A percentile compares a stretch with the other conserved stretches of the same genome.
Conservation (phyloP, 495 filamentous ascomycete species). For the Halenospora varia region DNA sequence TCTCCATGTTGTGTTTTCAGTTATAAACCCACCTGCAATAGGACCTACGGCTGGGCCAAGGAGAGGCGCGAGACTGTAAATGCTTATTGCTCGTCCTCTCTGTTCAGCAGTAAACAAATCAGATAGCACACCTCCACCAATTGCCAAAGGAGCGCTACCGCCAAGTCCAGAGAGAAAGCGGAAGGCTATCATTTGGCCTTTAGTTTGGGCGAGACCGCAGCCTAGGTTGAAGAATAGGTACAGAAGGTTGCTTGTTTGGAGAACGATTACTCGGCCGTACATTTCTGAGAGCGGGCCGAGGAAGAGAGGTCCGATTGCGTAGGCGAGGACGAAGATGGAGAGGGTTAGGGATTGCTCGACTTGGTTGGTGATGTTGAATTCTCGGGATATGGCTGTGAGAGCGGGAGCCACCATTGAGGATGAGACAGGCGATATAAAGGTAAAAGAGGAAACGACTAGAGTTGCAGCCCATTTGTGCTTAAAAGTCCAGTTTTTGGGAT, state of each 20-base stretch:
- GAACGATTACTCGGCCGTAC: constrained; percentile 54
- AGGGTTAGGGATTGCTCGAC: constrained; percentile 57
- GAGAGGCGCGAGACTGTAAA: constrained; percentile 63
- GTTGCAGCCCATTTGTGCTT: constrained; percentile 39
- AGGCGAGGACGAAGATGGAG: constrained; percentile 73
- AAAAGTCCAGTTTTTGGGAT: constrained; percentile 40
- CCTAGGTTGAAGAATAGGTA: constrained; percentile 55
- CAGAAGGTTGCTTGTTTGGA: constrained; percentile 47
- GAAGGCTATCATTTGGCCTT: constrained; percentile 49
- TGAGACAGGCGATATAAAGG: constrained; percentile 64
- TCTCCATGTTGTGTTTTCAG: constrained; percentile 64
- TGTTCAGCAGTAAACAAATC: constrained; percentile 62
- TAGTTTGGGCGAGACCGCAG: constrained; percentile 51
- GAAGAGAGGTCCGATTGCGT: constrained; percentile 56
- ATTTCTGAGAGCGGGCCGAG: constrained; percentile 62
- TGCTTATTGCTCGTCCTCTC: constrained; percentile 58
- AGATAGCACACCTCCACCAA: constrained; percentile 56
- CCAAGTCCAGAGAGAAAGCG: constrained; percentile 43
- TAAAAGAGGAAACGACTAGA: constrained; percentile 46
- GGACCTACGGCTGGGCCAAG: constrained; percentile 65
- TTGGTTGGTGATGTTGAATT: constrained; percentile 54
- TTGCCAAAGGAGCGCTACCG: constrained; percentile 32
- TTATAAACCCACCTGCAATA: constrained; percentile 62
- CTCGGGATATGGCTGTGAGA: constrained; percentile 46
- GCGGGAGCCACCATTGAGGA: constrained; percentile 73